Conservation (phyloP, 441 rosid species). For the Geranium incanum region DNA sequence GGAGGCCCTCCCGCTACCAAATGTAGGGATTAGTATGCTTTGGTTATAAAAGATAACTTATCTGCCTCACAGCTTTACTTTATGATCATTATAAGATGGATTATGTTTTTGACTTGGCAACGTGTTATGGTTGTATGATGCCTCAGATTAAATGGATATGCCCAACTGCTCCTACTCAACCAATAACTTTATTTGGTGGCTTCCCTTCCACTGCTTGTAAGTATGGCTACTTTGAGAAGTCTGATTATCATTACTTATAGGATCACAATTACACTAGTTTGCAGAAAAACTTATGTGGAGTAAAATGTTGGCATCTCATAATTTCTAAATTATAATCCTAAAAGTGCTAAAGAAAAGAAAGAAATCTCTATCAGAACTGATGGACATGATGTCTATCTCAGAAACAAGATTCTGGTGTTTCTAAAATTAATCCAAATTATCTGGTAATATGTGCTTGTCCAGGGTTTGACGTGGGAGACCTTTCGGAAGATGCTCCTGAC, state of each 20-base stretch:
- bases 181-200: conserved; percentile 71
- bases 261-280: neutral
- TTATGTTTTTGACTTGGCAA: neutral
- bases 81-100: neutral
- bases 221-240: neutral
- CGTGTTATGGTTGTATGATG: neutral
- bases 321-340: neutral
- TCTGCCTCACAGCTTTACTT: conserved; percentile 41
- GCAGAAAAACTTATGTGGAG: neutral
- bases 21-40: conserved; percentile 37
- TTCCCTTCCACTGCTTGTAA: conserved; percentile 90
- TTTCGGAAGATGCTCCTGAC: conserved; percentile 72
- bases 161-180: conserved; percentile 91
- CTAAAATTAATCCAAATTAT: neutral
- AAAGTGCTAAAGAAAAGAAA: neutral
- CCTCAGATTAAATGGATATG: conserved; percentile 94
- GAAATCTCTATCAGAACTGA: conserved; percentile 13
- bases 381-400: neutral
- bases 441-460: conserved; percentile 15
- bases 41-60: neutral
- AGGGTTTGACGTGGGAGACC: conserved; percentile 91
- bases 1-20: conserved; percentile 74
- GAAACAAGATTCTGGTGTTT: conserved; percentile 14
- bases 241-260: neutral
- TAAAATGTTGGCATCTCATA: neutral